phyloP scores from a whole-genome alignment of 2,329 filamentous ascomycete species.

The Calonectria pteridis region DNA sequence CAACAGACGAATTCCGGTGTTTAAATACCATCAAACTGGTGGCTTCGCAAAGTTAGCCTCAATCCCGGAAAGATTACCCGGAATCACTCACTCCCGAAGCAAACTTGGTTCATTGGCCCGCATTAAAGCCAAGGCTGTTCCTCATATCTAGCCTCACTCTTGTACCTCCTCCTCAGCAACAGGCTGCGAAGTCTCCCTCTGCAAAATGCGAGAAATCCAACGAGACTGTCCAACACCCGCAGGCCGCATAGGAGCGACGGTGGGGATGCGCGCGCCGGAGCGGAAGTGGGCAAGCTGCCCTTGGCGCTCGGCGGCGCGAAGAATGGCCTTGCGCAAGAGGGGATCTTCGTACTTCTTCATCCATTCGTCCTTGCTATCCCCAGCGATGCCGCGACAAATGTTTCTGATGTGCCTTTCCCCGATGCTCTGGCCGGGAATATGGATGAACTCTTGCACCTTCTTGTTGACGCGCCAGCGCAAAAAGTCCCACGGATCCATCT shows the following conservation, averaged over 20 bases:
- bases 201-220: background rate
- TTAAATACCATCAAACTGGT: no score
- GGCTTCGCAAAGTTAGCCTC: no score
- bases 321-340: slow-evolving; percentile 44
- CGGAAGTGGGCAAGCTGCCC: background rate
- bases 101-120: background rate
- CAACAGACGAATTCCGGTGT: no score
- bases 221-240: background rate
- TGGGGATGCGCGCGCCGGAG: no score
- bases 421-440: slow-evolving; percentile 3
- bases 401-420: slow-evolving; percentile 23
- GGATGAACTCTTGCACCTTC: background rate
- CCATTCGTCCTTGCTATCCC: background rate
- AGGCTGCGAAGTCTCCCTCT: background rate
- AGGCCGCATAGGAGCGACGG: no score
- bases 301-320: slow-evolving; percentile 41
- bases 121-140: no score
- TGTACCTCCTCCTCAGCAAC: background rate
- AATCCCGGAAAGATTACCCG: no score
- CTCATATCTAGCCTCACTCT: no score
- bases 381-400: slow-evolving; percentile 32
- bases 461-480: slow-evolving; percentile 47
- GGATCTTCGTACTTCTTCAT: slow-evolving; percentile 40
- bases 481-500: slow-evolving; percentile 55
- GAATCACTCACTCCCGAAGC: background rate